phyloP scores from a whole-genome alignment of 1,284 basidiomycete species.

The Papiliotrema flavescens region DNA sequence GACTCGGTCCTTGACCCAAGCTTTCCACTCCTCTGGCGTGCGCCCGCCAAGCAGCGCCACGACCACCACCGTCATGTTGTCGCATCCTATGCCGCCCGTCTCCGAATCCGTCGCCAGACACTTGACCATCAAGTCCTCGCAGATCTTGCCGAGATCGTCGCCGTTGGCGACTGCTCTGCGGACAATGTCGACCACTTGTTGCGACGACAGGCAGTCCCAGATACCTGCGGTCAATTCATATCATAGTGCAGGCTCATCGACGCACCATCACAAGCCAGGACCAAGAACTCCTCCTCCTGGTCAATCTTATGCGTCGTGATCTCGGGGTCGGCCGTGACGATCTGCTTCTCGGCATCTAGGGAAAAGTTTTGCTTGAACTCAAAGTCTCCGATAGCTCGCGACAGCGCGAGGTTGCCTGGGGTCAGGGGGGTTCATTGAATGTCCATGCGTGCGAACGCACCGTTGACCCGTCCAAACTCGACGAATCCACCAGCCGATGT shows the following conservation, averaged over 20 bases:
- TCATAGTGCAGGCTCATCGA: not conserved
- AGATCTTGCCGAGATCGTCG: slow-evolving; percentile 73
- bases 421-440: not conserved
- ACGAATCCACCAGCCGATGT: slow-evolving; percentile 93
- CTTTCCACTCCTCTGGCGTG: slow-evolving; percentile 87
- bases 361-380: slow-evolving; percentile 94
- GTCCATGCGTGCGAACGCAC: slow-evolving; percentile 52
- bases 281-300: slow-evolving; percentile 91
- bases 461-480: slow-evolving; percentile 96
- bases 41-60: slow-evolving; percentile 83
- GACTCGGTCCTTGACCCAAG: slow-evolving; percentile 84
- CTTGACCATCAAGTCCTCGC: slow-evolving; percentile 85
- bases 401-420: slow-evolving; percentile 89
- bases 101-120: slow-evolving; percentile 93
- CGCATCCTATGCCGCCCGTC: slow-evolving; percentile 92
- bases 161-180: slow-evolving; percentile 78
- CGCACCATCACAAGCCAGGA: slow-evolving; percentile 93
- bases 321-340: slow-evolving; percentile 94
- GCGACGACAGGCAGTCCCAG: slow-evolving; percentile 95
- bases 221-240: slow-evolving; percentile 63
- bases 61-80: slow-evolving; percentile 98
- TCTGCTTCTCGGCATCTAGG: slow-evolving; percentile 80
- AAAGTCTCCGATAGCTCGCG: slow-evolving; percentile 94
- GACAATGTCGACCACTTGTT: slow-evolving; percentile 88
- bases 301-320: slow-evolving; percentile 75